Conservation (phyloP, 1,284 basidiomycete genomes). For the Thelephora terrestris region DNA sequence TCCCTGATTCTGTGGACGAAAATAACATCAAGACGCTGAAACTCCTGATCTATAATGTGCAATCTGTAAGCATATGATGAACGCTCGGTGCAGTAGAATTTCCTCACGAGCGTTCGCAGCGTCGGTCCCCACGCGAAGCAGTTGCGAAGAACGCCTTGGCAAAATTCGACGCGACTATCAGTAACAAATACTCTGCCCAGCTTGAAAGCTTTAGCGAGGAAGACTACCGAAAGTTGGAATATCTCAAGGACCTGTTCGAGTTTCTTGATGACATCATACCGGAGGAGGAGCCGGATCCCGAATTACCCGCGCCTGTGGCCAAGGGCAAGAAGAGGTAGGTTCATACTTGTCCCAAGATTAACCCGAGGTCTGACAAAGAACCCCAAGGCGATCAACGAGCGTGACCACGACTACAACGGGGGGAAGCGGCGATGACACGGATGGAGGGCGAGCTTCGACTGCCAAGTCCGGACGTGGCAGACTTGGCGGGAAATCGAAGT, state of each 20-base stretch:
- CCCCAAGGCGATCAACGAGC: not conserved
- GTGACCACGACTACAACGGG: not conserved
- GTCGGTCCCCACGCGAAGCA: slow-evolving; percentile 63
- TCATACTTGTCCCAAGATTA: not conserved
- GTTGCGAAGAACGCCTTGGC: slow-evolving; percentile 61
- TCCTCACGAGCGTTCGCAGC: slow-evolving; percentile 29
- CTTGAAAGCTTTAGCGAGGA: slow-evolving; percentile 62
- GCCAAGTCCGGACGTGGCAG: not conserved
- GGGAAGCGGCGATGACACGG: not conserved
- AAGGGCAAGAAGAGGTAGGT: not conserved
- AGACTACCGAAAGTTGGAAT: slow-evolving; percentile 49
- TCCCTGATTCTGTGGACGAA: slow-evolving; percentile 59
- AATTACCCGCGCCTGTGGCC: slow-evolving; percentile 16
- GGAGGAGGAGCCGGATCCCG: slow-evolving; percentile 38
- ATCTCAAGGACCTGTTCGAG: slow-evolving; percentile 52
- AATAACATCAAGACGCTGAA: slow-evolving; percentile 53
- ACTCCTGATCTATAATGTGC: slow-evolving; percentile 48
- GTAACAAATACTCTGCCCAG: slow-evolving; percentile 36
- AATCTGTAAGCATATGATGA: slow-evolving; percentile 38
- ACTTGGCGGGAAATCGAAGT: not conserved
- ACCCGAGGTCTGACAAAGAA: not conserved
- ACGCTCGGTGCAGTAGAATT: not conserved
- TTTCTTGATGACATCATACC: slow-evolving; percentile 49
- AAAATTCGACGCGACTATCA: slow-evolving; percentile 52
- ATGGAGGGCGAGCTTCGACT: not conserved